Evolutionary conservation across 2,329 filamentous ascomycete genomes (phyloP), one percentile per base, ranked within the genome.

Genomic region (Aulographum hederae): DNA sequence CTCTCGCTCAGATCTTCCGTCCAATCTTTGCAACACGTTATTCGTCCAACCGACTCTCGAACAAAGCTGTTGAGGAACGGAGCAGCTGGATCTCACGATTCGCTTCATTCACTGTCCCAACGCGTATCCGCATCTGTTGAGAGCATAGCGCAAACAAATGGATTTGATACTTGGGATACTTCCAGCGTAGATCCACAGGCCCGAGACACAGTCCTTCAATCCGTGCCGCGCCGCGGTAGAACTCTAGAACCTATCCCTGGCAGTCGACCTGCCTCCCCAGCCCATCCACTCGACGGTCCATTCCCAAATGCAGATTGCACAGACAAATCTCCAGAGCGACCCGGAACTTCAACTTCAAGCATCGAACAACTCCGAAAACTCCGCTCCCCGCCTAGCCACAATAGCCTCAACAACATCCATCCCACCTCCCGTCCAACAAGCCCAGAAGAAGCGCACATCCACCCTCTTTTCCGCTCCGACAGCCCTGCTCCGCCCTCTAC

Each of bases 91-190:
- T n/a, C n/a, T n/a, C n/a, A n/a, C n/a, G n/a, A n/a, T n/a, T n/a
- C n/a, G n/a, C n/a, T n/a, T n/a, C n/a, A n/a, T n/a, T n/a, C n/a
- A 32, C 14, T 46, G 42, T 26, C 44, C 44, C 8, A 40, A 43
- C 23, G 51, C 49, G 0, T 45, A 44, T 16, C 44, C 32, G n/a
- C 42, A 19, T 51, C 52, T 18, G 35, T 37, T 26, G 32, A 32
- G 31, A 34, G 33, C 32, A 4, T 32, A 5, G 46, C 52, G 3
- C 29, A 31, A 10, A 8, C 8, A 10, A 73, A 78, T 37, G 67
- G 69, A 2, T 81, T 82, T 43, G 77, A 81, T 42, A 72, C 66
- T 2, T 82, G 78, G 78, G 76, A 82, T 43, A 79, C 73, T 0
- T 78, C 73, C 1, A 60, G 62, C 1, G 71, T 80, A 2, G 73